These are phyloP conservation scores for Blastomyces gilchristii DNA, from an alignment of 2,329 filamentous ascomycete species.

Conservation along the genomic window DNA sequence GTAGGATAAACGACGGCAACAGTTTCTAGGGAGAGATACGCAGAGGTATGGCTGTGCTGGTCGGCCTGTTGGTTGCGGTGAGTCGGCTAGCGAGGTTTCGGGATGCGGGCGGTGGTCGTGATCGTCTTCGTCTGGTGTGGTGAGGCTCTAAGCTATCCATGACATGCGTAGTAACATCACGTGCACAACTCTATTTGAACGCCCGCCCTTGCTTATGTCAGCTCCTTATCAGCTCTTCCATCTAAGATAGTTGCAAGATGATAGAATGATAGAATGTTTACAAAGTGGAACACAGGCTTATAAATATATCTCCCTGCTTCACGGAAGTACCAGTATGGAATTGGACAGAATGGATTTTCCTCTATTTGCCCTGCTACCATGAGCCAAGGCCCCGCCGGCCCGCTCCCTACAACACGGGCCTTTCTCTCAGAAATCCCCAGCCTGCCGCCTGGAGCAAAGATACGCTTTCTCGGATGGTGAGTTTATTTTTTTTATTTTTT, in stretches of 20 bases:
- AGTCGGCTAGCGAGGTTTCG: neutral
- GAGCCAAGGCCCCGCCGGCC: slow-evolving; percentile 38
- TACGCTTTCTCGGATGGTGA: slow-evolving; percentile 88
- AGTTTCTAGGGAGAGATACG: neutral
- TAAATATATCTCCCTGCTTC: neutral
- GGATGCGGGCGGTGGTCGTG: neutral
- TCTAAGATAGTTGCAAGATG: too few species aligned
- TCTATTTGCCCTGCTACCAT: slow-evolving; percentile 19
- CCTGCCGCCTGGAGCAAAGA: slow-evolving; percentile 56
- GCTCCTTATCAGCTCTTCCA: neutral
- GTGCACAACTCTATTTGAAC: slow-evolving; percentile 18
- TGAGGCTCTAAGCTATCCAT: neutral
- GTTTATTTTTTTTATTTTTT: slow-evolving; percentile 21
- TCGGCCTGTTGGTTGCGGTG: neutral
- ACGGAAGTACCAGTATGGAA: neutral
- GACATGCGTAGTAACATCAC: slow-evolving; percentile 19
- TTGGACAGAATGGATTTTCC: slow-evolving; percentile 2
- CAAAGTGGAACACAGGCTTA: too few species aligned
- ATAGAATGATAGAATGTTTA: too few species aligned
- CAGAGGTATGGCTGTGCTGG: neutral
- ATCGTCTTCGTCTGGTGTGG: neutral
- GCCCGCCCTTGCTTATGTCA: slow-evolving; percentile 2
- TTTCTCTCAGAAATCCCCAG: slow-evolving; percentile 53
- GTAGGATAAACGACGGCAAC: neutral
- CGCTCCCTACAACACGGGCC: slow-evolving; percentile 54